These are phyloP conservation scores for Metarhizium robertsii DNA, from an alignment of 2,329 filamentous ascomycete genomes.

Conservation along the genomic window DNA sequence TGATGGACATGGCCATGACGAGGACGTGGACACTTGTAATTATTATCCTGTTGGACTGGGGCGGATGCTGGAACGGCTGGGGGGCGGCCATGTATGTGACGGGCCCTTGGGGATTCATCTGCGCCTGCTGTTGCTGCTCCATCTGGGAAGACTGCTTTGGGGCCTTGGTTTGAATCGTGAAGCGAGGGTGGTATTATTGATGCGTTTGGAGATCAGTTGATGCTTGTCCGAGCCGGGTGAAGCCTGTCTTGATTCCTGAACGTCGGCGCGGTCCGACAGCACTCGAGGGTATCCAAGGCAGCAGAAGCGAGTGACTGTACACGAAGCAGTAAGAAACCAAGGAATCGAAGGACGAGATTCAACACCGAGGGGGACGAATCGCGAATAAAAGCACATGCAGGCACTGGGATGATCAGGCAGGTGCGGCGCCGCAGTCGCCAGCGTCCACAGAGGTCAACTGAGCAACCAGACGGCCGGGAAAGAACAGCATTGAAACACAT, in stretches of 20 bases:
- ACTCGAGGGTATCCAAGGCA: not conserved
- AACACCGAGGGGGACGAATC: not conserved
- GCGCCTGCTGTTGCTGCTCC: not conserved
- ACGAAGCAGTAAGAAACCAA: not conserved
- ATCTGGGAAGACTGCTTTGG: not conserved
- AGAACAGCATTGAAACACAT: too few species aligned
- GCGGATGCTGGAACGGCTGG: slow-evolving; percentile 4
- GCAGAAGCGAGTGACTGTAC: not conserved
- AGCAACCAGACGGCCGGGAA: too few species aligned
- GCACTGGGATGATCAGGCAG: too few species aligned
- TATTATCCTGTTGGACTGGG: not conserved
- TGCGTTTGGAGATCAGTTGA: not conserved
- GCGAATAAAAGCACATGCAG: too few species aligned
- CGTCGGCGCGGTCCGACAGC: not conserved
- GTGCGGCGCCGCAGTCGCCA: too few species aligned
- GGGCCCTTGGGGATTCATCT: not conserved
- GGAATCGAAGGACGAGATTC: not conserved
- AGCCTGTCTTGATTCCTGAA: not conserved
- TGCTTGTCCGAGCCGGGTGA: too few species aligned
- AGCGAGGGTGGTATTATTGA: not conserved
- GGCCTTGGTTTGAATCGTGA: not conserved
- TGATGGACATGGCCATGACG: slow-evolving; percentile 16
- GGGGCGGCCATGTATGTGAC: not conserved
- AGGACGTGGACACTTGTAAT: slow-evolving; percentile 21
- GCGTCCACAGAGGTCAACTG: too few species aligned